These are phyloP conservation scores for Talaromyces sp. DNA, from an alignment of 2,329 filamentous ascomycete genomes.

Conservation along the genomic window DNA sequence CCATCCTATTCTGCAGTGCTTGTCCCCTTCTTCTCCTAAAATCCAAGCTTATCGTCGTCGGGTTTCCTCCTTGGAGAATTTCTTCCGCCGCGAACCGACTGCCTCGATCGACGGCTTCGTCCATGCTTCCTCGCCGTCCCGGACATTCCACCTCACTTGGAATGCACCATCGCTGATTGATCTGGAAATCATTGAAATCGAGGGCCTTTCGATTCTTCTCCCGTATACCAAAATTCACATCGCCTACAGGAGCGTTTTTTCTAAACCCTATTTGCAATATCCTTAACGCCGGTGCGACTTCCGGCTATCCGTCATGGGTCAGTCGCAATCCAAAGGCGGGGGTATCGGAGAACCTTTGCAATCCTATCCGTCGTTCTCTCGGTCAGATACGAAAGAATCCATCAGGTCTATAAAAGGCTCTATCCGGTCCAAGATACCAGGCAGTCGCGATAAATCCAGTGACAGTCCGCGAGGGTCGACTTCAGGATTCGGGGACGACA, in stretches of 20 bases:
- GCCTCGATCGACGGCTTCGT: background rate
- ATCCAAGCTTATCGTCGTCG: background rate
- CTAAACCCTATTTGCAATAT: background rate
- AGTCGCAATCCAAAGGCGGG: constrained; percentile 48
- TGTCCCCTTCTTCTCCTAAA: background rate
- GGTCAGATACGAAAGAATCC: constrained; percentile 90
- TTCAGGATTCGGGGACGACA: constrained; percentile 55
- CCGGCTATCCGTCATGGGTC: constrained; percentile 42
- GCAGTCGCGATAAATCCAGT: constrained; percentile 40
- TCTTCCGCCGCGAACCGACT: background rate
- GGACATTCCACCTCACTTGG: background rate
- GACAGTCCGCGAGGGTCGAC: constrained; percentile 80
- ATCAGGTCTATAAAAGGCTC: constrained; percentile 76
- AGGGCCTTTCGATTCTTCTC: background rate
- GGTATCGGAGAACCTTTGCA: constrained; percentile 62
- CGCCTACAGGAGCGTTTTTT: background rate
- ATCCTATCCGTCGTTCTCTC: constrained; percentile 86
- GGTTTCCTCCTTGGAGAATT: background rate
- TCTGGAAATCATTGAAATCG: background rate
- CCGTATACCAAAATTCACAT: background rate
- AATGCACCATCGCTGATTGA: background rate
- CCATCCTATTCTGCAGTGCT: background rate
- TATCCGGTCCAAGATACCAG: constrained; percentile 85
- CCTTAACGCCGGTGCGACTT: background rate
- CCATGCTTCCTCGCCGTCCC: background rate